Conservation (phyloP, 768 basidiomycete species). For the Xerocomellus intermedius region DNA sequence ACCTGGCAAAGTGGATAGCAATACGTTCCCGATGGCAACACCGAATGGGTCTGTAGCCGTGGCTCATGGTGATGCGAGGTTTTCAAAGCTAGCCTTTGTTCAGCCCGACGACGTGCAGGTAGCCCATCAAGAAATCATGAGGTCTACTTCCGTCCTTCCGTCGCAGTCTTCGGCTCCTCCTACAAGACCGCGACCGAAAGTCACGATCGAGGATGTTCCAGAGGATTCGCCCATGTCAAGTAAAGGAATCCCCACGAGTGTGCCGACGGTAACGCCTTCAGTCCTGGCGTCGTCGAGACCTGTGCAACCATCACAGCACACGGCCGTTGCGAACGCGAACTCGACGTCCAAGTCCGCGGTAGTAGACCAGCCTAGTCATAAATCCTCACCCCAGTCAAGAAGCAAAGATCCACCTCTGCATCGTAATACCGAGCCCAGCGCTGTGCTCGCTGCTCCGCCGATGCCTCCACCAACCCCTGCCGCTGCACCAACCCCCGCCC, state of each 20-base stretch:
- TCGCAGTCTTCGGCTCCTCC: slow-evolving; percentile 7
- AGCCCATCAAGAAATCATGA: slow-evolving; percentile 13
- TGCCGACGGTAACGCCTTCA: slow-evolving; percentile 1
- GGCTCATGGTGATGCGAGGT: slow-evolving; percentile 6
- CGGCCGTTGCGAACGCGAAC: not conserved
- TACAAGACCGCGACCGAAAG: slow-evolving; percentile 23
- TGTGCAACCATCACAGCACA: slow-evolving; percentile 7
- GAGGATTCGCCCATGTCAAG: slow-evolving; percentile 20
- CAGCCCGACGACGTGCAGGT: slow-evolving; percentile 7
- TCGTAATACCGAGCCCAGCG: slow-evolving; percentile 10
- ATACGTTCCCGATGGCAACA: not conserved
- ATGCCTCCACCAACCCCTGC: slow-evolving; percentile 22
- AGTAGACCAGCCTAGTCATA: slow-evolving; percentile 11
- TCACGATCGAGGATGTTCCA: slow-evolving; percentile 29
- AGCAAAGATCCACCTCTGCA: slow-evolving; percentile 17
- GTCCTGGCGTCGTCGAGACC: slow-evolving; percentile 8
- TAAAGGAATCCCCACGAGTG: slow-evolving; percentile 9
- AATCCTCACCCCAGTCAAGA: slow-evolving; percentile 22
- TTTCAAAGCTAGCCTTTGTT: not conserved
- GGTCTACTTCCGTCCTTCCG: slow-evolving; percentile 4
- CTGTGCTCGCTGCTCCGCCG: slow-evolving; percentile 6
- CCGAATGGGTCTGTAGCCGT: not conserved
- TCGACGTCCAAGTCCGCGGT: slow-evolving; percentile 2
- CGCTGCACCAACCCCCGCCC: slow-evolving; percentile 8
- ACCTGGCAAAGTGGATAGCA: slow-evolving; percentile 3